Evolutionary conservation across 306 rosid genomes (phyloP).

Genomic region (Lathyrus sativus): DNA sequence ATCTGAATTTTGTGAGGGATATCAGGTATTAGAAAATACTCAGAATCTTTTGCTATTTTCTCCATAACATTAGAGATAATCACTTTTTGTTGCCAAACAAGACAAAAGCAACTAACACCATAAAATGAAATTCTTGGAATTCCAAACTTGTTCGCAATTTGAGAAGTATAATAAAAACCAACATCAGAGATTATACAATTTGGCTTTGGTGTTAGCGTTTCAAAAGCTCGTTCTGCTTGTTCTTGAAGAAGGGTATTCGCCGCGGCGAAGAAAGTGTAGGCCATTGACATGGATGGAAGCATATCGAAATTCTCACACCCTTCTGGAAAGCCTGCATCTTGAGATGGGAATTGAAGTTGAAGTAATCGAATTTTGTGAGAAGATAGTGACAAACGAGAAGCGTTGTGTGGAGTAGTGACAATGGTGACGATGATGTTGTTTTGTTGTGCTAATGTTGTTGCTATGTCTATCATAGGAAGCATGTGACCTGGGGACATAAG

Average conservation of each 20-base stretch:
- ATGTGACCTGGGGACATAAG: conserved; percentile 52
- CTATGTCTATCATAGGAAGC: conserved; percentile 51
- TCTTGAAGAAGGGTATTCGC: conserved; percentile 36
- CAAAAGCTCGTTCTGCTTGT: conserved; percentile 44
- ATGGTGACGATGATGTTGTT: conserved; percentile 41
- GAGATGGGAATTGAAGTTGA: conserved; percentile 41
- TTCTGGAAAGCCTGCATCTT: conserved; percentile 53
- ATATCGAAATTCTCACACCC: conserved; percentile 68
- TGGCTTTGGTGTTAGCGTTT: conserved; percentile 49
- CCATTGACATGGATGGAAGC: conserved; percentile 51
- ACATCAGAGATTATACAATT: conserved; percentile 66
- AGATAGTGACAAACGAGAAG: conserved; percentile 43
- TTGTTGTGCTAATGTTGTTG: conserved; percentile 40
- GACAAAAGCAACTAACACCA: conserved; percentile 49
- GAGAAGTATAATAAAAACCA: conserved; percentile 54
- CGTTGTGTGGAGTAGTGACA: conserved; percentile 47
- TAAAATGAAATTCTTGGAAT: conserved; percentile 68
- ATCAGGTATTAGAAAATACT: conserved; percentile 47
- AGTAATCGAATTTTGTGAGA: conserved; percentile 32
- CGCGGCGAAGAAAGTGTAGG: conserved; percentile 33
- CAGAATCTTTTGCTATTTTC: conserved; percentile 39
- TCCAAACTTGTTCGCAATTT: conserved; percentile 45
- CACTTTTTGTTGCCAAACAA: conserved; percentile 31
- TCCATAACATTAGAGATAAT: conserved; percentile 34
- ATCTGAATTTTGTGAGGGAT: conserved; percentile 48